Evolutionary conservation across 768 basidiomycete genomes (phyloP).

Genomic region (Leccinum subgranulosum): DNA sequence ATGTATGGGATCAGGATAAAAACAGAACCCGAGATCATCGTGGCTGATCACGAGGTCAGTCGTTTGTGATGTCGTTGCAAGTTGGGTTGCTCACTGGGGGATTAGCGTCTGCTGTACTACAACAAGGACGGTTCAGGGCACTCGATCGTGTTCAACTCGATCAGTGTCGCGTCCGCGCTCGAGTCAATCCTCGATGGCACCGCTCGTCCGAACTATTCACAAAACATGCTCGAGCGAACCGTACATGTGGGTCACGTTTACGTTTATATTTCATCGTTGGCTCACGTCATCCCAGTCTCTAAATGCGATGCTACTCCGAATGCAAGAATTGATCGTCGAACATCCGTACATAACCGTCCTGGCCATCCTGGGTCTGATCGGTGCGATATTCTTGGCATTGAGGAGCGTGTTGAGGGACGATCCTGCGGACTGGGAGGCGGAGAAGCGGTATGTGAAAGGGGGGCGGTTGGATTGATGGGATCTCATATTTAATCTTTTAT

Average conservation of each 20-base stretch:
- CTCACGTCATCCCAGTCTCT: constrained; percentile 12
- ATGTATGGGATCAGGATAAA: constrained; percentile 70
- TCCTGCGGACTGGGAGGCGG: constrained; percentile 8
- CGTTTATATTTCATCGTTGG: background rate
- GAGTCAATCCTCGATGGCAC: constrained; percentile 58
- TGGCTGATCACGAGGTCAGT: constrained; percentile 66
- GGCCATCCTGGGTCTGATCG: constrained; percentile 8
- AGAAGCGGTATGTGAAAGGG: constrained; percentile 18
- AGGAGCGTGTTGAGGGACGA: constrained; percentile 16
- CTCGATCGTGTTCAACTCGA: constrained; percentile 51
- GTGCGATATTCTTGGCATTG: constrained; percentile 10
- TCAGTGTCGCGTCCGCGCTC: constrained; percentile 64
- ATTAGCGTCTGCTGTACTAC: constrained; percentile 71
- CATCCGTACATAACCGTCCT: constrained; percentile 22
- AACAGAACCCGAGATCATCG: constrained; percentile 46
- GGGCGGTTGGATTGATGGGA: constrained; percentile 23
- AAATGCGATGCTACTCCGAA: constrained; percentile 7
- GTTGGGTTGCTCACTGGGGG: background rate
- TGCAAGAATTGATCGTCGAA: constrained; percentile 7
- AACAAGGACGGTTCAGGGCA: constrained; percentile 57
- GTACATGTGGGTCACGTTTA: constrained; percentile 47
- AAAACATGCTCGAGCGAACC: constrained; percentile 64
- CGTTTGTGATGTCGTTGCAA: background rate
- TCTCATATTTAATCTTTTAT: background rate
- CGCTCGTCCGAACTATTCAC: constrained; percentile 58